These are phyloP conservation scores for Fusarium sp. DNA, from an alignment of 2,329 filamentous ascomycete genomes.

Conservation along the genomic window DNA sequence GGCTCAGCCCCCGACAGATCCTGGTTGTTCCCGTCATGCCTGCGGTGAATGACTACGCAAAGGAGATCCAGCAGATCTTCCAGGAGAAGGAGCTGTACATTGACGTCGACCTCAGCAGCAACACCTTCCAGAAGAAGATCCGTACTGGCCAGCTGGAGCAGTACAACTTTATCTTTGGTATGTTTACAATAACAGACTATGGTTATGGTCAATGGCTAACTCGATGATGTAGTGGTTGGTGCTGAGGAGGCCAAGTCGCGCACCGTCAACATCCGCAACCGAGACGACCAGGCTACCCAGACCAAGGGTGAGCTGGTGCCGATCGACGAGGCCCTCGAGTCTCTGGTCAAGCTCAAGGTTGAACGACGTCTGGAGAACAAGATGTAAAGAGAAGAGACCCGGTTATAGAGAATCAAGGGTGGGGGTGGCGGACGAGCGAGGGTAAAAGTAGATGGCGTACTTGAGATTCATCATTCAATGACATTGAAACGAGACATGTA, in stretches of 20 bases:
- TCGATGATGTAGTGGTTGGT: slow-evolving; percentile 63
- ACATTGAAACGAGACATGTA: slow-evolving; percentile 36
- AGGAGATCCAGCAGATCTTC: slow-evolving; percentile 78
- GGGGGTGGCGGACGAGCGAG: slow-evolving; percentile 22
- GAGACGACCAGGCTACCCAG: slow-evolving; percentile 72
- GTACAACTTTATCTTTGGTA: slow-evolving; percentile 86
- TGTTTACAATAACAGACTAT: slow-evolving; percentile 20
- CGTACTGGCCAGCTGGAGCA: slow-evolving; percentile 82
- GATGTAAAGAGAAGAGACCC: slow-evolving; percentile 40
- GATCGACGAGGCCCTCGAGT: slow-evolving; percentile 67
- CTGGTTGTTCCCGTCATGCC: slow-evolving; percentile 73
- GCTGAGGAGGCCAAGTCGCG: slow-evolving; percentile 70
- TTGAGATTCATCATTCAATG: slow-evolving; percentile 26
- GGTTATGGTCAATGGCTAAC: slow-evolving; percentile 22
- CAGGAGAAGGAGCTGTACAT: slow-evolving; percentile 76
- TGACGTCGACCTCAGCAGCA: slow-evolving; percentile 69
- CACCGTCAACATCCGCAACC: slow-evolving; percentile 73
- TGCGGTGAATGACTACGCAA: slow-evolving; percentile 81
- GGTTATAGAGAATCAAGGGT: slow-evolving; percentile 14
- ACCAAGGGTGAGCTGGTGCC: slow-evolving; percentile 70
- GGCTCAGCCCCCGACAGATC: slow-evolving; percentile 86
- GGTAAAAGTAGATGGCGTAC: slow-evolving; percentile 35
- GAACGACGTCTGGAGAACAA: slow-evolving; percentile 57
- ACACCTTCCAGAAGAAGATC: slow-evolving; percentile 92
- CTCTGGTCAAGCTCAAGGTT: slow-evolving; percentile 64